Evolutionary conservation across 2,329 filamentous ascomycete genomes (phyloP).

Genomic region (Xylariaceae sp.): DNA sequence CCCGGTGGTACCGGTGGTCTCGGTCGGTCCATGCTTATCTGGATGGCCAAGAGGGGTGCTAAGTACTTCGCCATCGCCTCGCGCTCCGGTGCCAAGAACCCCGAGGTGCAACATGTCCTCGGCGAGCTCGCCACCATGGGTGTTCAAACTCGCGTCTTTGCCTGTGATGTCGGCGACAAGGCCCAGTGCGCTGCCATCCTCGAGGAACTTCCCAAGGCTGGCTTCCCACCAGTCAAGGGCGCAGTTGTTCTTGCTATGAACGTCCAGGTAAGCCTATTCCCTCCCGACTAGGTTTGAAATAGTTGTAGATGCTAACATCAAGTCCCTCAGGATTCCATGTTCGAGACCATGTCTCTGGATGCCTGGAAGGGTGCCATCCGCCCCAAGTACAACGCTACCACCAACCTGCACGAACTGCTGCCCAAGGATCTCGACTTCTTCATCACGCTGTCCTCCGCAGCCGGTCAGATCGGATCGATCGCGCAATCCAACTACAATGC

Average conservation of each 20-base stretch:
- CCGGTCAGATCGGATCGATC: slow-evolving; percentile 28
- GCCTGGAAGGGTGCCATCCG: slow-evolving; percentile 24
- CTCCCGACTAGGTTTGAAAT: too few species aligned
- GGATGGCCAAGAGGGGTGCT: slow-evolving; percentile 32
- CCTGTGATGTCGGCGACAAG: slow-evolving; percentile 21
- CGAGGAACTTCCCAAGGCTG: slow-evolving; percentile 20
- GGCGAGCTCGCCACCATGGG: slow-evolving; percentile 20
- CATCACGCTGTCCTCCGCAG: slow-evolving; percentile 25
- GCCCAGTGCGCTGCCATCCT: slow-evolving; percentile 23
- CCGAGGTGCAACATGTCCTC: slow-evolving; percentile 24
- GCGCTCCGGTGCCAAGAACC: slow-evolving; percentile 22
- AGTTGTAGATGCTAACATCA: slow-evolving; percentile 5
- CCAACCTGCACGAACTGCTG: slow-evolving; percentile 25
- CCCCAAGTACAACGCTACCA: slow-evolving; percentile 26
- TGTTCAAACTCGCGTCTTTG: slow-evolving; percentile 20
- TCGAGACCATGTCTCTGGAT: slow-evolving; percentile 27
- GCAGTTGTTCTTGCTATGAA: slow-evolving; percentile 26
- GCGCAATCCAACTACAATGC: slow-evolving; percentile 31
- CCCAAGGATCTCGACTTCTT: slow-evolving; percentile 31
- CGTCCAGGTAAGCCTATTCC: slow-evolving; percentile 21
- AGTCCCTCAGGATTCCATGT: slow-evolving; percentile 25
- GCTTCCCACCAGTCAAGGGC: slow-evolving; percentile 25
- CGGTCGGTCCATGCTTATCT: slow-evolving; percentile 27
- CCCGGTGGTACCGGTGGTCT: slow-evolving; percentile 33
- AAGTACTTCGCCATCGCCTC: slow-evolving; percentile 30